phyloP scores from a whole-genome alignment of 2,329 filamentous ascomycete species.

The Acrodontium crateriforme region DNA sequence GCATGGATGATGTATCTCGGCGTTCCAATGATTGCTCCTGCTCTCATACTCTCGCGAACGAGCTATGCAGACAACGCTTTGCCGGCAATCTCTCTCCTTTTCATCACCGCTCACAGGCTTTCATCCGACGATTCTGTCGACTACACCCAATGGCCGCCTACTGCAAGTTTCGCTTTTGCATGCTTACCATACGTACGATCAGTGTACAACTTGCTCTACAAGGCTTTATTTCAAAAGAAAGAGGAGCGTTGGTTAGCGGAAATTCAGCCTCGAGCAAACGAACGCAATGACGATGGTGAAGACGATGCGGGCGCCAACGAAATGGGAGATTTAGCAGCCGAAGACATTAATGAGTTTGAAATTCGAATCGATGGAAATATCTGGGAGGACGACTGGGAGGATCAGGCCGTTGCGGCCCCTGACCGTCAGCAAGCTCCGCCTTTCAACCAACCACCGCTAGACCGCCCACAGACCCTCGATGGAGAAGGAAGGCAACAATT shows the following conservation, averaged over 20 bases:
- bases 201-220: constrained; percentile 50
- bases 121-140: constrained; percentile 31
- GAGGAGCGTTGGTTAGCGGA: constrained; percentile 50
- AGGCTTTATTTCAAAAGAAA: constrained; percentile 41
- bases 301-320: constrained; percentile 7
- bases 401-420: constrained; percentile 20
- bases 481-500: too few species aligned
- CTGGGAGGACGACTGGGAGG: constrained; percentile 28
- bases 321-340: constrained; percentile 1
- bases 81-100: constrained; percentile 48
- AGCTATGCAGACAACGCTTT: constrained; percentile 49
- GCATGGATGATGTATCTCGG: constrained; percentile 44
- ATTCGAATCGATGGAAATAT: constrained; percentile 25
- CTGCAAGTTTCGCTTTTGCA: constrained; percentile 50
- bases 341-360: constrained; percentile 20
- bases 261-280: constrained; percentile 39
- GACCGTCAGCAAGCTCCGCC: constrained; percentile 19
- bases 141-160: constrained; percentile 50
- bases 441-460: constrained; percentile 8
- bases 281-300: constrained; percentile 13
- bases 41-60: constrained; percentile 54
- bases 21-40: constrained; percentile 52
- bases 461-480: constrained; percentile 4
- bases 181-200: constrained; percentile 51
- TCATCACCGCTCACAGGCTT: constrained; percentile 42